Percentiles rank a stretch among this genome's conserved stretches.
Conservation (phyloP, 1,284 basidiomycete species). For the Rhodotorula sp. region DNA sequence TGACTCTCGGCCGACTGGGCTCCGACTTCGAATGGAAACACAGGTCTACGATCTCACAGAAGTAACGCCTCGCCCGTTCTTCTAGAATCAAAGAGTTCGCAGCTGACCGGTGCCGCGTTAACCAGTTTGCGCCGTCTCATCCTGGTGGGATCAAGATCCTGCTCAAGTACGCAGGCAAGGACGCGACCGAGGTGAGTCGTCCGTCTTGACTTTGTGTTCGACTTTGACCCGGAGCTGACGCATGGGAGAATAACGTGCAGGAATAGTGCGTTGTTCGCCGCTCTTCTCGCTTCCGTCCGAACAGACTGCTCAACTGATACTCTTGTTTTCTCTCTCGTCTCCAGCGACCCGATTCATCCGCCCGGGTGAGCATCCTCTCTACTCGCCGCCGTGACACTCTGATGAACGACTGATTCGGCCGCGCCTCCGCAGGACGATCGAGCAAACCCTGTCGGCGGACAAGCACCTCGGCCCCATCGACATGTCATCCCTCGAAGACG, state of each 20-base stretch:
- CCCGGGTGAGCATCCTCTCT: not conserved
- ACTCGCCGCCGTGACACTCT: no score
- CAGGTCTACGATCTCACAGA: conserved; percentile 29
- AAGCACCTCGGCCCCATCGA: conserved; percentile 42
- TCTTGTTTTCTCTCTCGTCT: not conserved
- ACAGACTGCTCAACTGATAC: not conserved
- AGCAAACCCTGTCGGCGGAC: conserved; percentile 35
- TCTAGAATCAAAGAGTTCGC: not conserved
- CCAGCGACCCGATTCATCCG: conserved; percentile 27
- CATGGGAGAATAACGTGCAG: not conserved
- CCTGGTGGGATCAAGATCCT: conserved; percentile 41
- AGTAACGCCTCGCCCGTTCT: not conserved
- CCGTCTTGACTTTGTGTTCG: not conserved
- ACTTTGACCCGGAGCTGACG: not conserved
- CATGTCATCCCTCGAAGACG: conserved; percentile 22
- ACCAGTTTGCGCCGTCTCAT: conserved; percentile 21
- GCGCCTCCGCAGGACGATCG: conserved; percentile 25
- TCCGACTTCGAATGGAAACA: not conserved
- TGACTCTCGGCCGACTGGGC: not conserved
- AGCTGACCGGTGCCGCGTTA: no score
- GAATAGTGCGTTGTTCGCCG: not conserved
- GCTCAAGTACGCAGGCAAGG: conserved; percentile 41
- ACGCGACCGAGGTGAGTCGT: conserved; percentile 37
- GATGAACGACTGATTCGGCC: not conserved
- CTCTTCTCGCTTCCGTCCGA: not conserved